A percentile compares a stretch with the other conserved stretches of the same genome.
These are phyloP conservation scores for Cladobotryum protrusum DNA, from an alignment of 2,329 filamentous ascomycete genomes.

Conservation along the genomic window DNA sequence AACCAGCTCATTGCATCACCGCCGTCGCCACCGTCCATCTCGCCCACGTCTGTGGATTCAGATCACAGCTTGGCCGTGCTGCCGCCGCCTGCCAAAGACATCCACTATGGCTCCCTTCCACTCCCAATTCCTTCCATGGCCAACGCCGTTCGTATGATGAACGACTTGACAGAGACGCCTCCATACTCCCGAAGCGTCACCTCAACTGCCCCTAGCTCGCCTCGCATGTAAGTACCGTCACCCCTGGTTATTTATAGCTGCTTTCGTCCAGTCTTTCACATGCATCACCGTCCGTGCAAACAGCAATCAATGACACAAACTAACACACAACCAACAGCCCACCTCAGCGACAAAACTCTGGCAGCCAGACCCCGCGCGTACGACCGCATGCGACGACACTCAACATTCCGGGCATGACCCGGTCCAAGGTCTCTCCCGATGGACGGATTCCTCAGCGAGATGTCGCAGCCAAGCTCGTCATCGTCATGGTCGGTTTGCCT, in stretches of 20 bases:
- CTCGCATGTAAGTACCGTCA: conserved; percentile 47
- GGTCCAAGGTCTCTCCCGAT: conserved; percentile 91
- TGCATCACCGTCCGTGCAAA: not conserved
- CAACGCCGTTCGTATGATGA: conserved; percentile 36
- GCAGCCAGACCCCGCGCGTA: conserved; percentile 68
- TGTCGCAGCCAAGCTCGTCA: conserved; percentile 92
- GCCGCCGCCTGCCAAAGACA: conserved; percentile 30
- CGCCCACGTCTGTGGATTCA: conserved; percentile 23
- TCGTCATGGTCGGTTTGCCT: conserved; percentile 96
- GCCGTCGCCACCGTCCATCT: conserved; percentile 23
- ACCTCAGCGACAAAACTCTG: conserved; percentile 66
- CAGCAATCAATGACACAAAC: not conserved
- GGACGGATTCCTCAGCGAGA: conserved; percentile 89
- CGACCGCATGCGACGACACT: conserved; percentile 85
- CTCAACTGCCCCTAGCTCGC: conserved; percentile 53
- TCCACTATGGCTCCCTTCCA: conserved; percentile 17
- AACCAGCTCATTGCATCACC: conserved; percentile 31
- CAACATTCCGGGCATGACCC: conserved; percentile 93
- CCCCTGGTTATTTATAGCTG: not conserved
- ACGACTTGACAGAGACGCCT: conserved; percentile 46
- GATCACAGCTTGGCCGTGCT: conserved; percentile 27
- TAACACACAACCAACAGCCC: conserved; percentile 50
- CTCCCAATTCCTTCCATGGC: conserved; percentile 31
- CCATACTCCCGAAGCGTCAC: conserved; percentile 51
- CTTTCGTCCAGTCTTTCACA: not conserved